Evolutionary conservation across 306 rosid genomes (phyloP), one percentile per base, ranked within the genome.

Genomic region (Prunus dulcis): DNA sequence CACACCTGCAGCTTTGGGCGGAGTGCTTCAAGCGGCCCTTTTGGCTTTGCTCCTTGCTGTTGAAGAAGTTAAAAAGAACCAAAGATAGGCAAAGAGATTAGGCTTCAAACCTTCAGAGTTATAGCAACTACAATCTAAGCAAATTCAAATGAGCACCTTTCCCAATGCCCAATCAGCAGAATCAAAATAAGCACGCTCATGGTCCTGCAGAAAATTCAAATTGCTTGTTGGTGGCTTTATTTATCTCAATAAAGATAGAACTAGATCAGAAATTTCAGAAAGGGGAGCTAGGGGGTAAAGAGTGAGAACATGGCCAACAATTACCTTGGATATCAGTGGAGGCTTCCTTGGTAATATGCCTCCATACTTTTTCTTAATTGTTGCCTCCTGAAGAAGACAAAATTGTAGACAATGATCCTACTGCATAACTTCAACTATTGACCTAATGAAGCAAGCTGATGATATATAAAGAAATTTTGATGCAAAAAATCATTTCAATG

Each of bases 81-180:
- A 71, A 38, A 79, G 67, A 67, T 74, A 47, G 52, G 71, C 53
- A 78, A 67, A 75, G 27, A 73, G 61, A 78, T 82, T 41, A 79
- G 67, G 67, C 74, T 78, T 69, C 41, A 57, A 72, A 79, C 72
- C 65, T 72, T 76, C 78, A 72, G 38, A 55, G 64, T 57, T 71
- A 45, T 7, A 28, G 64, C 34, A 55, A 76, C 52, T 55, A 49
- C 43, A 81, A 22, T 15, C 2, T 28, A 49, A 79, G 69, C 19
- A 20, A 83, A 68, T 55, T 75, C 64, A 64, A 43, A 38, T 22
- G 43, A 77, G 68, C 86, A 93, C 98, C 97, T 93, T 93, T 72
- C 98, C 97, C 81, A 93, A 78, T 73, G 98, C 99, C 99, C 99
- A 95, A 82, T 95, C 99, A 38, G 99, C 99, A 75, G 99, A 95